These are phyloP conservation scores for Zygoascus ofunaensis DNA, from an alignment of 805 yeast genomes.

Conservation along the genomic window DNA sequence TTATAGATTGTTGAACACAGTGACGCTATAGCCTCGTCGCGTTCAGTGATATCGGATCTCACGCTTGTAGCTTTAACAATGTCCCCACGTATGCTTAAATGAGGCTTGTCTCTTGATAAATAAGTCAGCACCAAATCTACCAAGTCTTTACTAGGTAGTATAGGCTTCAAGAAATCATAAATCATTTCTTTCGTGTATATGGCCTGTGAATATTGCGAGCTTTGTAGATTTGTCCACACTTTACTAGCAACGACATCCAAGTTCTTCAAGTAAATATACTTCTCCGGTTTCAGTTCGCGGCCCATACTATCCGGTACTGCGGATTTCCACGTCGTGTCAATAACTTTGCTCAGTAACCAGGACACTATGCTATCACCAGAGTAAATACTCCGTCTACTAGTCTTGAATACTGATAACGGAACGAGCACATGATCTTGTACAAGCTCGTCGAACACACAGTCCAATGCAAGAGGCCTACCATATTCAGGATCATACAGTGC, in stretches of 20 bases:
- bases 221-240: slow-evolving; percentile 4
- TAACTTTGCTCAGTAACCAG: background rate
- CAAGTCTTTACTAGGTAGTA: background rate
- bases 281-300: slow-evolving; percentile 20
- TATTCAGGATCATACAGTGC: slow-evolving; percentile 19
- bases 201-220: background rate
- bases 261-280: slow-evolving; percentile 19
- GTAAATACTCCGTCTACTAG: slow-evolving; percentile 5
- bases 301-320: slow-evolving; percentile 6
- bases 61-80: background rate
- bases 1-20: slow-evolving; percentile 14
- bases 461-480: slow-evolving; percentile 27
- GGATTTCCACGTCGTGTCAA: slow-evolving; percentile 17
- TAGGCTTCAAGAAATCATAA: slow-evolving; percentile 1
- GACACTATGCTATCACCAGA: background rate
- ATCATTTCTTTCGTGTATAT: background rate
- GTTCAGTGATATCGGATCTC: slow-evolving; percentile 11
- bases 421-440: slow-evolving; percentile 19
- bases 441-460: slow-evolving; percentile 24
- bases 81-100: slow-evolving; percentile 13
- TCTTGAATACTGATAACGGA: slow-evolving; percentile 20
- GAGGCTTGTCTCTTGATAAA: slow-evolving; percentile 18
- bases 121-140: slow-evolving; percentile 12
- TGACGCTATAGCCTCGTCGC: slow-evolving; percentile 19
- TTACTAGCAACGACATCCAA: slow-evolving; percentile 14